Percentiles rank a stretch among this genome's conserved stretches.
Conservation (phyloP, 257 asterid species). For the Penstemon eatonii region DNA sequence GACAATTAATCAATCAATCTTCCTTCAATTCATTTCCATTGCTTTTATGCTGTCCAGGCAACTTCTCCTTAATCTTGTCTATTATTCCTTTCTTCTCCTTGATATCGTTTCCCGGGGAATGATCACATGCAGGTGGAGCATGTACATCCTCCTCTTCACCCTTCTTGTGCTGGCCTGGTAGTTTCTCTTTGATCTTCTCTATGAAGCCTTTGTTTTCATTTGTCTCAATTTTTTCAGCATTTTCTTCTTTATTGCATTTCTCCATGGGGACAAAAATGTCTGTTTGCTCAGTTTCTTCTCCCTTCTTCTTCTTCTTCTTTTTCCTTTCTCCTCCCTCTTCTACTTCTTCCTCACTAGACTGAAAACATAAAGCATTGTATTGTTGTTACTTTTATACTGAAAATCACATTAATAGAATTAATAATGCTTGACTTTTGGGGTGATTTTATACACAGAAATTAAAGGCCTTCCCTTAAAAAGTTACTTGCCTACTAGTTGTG, state of each 20-base stretch:
- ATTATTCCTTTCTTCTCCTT: conserved; percentile 46
- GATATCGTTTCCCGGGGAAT: conserved; percentile 28
- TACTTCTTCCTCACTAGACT: conserved; percentile 54
- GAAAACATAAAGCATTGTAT: conserved; percentile 1
- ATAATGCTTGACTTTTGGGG: too few relatives aligned
- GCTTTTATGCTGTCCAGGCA: conserved; percentile 40
- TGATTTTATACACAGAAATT: too few relatives aligned
- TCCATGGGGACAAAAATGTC: conserved; percentile 15
- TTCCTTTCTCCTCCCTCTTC: conserved; percentile 44
- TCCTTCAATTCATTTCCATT: conserved; percentile 19
- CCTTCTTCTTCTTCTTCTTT: conserved; percentile 42
- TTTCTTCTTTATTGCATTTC: conserved; percentile 26
- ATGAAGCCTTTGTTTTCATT: conserved; percentile 45
- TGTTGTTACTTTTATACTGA: too few relatives aligned
- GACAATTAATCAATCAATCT: conserved; percentile 11
- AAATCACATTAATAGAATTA: too few relatives aligned
- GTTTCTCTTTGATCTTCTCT: conserved; percentile 48
- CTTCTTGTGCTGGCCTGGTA: conserved; percentile 44
- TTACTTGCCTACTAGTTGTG: too few relatives aligned
- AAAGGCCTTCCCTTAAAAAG: too few relatives aligned
- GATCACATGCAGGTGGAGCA: conserved; percentile 31
- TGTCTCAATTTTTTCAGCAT: conserved; percentile 21
- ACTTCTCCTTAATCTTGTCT: conserved; percentile 50
- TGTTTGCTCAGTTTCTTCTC: conserved; percentile 14
- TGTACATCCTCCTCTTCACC: conserved; percentile 23